Evolutionary conservation across 768 basidiomycete genomes (phyloP).

Genomic region (Mycena galopus): DNA sequence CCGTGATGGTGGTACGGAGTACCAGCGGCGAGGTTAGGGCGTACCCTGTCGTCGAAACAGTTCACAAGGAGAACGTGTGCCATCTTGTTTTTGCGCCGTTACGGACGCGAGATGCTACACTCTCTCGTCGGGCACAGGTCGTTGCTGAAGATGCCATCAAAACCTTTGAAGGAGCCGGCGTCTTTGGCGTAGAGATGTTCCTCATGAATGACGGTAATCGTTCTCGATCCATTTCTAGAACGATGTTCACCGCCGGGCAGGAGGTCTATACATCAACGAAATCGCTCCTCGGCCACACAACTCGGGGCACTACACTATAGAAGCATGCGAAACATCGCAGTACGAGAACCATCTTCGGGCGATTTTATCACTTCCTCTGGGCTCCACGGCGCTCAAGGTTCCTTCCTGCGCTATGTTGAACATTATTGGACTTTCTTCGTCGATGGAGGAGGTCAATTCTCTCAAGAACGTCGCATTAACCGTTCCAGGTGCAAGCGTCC

Average conservation of each 20-base stretch:
- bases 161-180: constrained; percentile 88
- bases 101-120: constrained; percentile 66
- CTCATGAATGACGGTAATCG: constrained; percentile 84
- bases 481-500: constrained; percentile 82
- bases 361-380: constrained; percentile 90
- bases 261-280: constrained; percentile 89
- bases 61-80: constrained; percentile 94
- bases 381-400: constrained; percentile 89
- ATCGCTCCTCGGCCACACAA: constrained; percentile 99
- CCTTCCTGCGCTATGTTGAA: constrained; percentile 95
- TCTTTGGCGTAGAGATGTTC: constrained; percentile 99
- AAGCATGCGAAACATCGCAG: constrained; percentile 96
- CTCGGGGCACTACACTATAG: constrained; percentile 98
- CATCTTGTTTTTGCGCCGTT: constrained; percentile 94
- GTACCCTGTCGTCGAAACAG: constrained; percentile 94
- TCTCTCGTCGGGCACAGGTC: constrained; percentile 71
- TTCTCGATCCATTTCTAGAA: not conserved
- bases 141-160: constrained; percentile 87
- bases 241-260: constrained; percentile 52
- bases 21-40: constrained; percentile 78
- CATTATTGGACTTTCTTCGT: constrained; percentile 85
- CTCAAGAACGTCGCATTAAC: constrained; percentile 72
- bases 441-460: constrained; percentile 68
- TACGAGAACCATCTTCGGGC: constrained; percentile 98
- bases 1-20: constrained; percentile 96